Evolutionary conservation across 164 flowering plant species (phyloP).

Genomic region (Houttuynia cordata): DNA sequence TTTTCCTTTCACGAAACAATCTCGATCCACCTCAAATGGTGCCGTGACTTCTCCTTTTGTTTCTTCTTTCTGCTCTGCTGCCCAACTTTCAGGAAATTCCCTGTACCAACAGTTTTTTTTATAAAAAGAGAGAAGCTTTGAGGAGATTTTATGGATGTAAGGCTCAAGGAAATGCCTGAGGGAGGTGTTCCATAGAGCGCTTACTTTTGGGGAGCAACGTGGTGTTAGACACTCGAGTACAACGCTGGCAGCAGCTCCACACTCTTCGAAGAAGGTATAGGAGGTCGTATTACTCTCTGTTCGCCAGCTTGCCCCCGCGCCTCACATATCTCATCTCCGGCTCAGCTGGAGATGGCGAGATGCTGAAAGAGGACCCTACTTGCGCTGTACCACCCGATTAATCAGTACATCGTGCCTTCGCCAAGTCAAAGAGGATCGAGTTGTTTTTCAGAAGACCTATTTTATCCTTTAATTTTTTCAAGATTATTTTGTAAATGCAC

Average conservation of each 20-base stretch:
- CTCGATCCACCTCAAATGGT: neutral
- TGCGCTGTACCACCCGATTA: too few species aligned
- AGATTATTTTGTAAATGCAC: too few species aligned
- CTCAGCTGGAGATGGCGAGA: too few species aligned
- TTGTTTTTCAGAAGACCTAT: too few species aligned
- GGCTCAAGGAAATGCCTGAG: conserved; percentile 8
- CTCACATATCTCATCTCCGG: too few species aligned
- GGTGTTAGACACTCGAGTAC: conserved; percentile 12
- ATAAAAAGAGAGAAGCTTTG: neutral
- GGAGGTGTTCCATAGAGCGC: conserved; percentile 3
- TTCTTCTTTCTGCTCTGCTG: neutral
- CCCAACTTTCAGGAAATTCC: too few species aligned
- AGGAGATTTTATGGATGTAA: conserved; percentile 11
- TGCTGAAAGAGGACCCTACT: too few species aligned
- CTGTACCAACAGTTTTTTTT: too few species aligned
- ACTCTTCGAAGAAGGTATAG: conserved; percentile 14
- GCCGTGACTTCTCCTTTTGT: neutral
- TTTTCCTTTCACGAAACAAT: neutral
- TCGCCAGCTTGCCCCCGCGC: too few species aligned
- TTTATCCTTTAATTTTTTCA: too few species aligned
- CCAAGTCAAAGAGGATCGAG: too few species aligned
- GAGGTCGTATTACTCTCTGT: neutral
- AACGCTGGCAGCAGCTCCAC: conserved; percentile 7
- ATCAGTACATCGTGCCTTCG: too few species aligned
- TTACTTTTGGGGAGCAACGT: conserved; percentile 3